Conservation (phyloP, 2,329 filamentous ascomycete genomes). For the Metarhizium rileyi region DNA sequence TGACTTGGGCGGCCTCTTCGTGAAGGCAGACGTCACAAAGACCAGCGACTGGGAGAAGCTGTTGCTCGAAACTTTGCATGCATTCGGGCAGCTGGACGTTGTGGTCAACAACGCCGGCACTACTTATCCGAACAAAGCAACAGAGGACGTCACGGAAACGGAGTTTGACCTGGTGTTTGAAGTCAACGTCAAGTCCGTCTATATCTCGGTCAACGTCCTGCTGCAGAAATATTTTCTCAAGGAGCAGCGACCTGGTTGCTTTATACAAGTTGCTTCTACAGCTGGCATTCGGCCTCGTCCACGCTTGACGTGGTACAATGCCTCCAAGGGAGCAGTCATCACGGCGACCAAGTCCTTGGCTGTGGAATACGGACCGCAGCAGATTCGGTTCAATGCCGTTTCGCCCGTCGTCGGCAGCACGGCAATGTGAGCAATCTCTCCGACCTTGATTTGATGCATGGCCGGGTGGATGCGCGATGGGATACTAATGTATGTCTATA, state of each 20-base stretch:
- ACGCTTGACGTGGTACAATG: conserved; percentile 60
- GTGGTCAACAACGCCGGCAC: conserved; percentile 54
- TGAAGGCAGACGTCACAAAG: conserved; percentile 39
- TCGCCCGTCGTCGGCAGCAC: conserved; percentile 60
- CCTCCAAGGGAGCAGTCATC: conserved; percentile 55
- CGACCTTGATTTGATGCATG: background rate
- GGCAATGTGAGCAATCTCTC: conserved; percentile 34
- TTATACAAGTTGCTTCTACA: conserved; percentile 58
- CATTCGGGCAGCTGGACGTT: conserved; percentile 44
- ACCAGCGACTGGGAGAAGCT: conserved; percentile 42
- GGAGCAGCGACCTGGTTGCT: conserved; percentile 45
- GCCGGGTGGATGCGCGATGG: background rate
- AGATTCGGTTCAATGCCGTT: conserved; percentile 65
- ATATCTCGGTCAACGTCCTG: conserved; percentile 47
- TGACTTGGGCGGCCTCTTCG: conserved; percentile 34
- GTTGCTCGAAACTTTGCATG: conserved; percentile 32
- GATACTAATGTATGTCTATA: background rate
- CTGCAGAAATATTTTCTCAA: conserved; percentile 48
- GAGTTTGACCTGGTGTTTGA: conserved; percentile 59
- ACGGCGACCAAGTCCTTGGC: conserved; percentile 52
- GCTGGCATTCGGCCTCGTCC: conserved; percentile 50
- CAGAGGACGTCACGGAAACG: conserved; percentile 50
- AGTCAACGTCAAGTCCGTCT: conserved; percentile 61
- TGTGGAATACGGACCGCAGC: conserved; percentile 60
- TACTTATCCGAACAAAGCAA: conserved; percentile 52